phyloP scores from a whole-genome alignment of 495 filamentous ascomycete species.

The Pyrenopolyporus hunteri region DNA sequence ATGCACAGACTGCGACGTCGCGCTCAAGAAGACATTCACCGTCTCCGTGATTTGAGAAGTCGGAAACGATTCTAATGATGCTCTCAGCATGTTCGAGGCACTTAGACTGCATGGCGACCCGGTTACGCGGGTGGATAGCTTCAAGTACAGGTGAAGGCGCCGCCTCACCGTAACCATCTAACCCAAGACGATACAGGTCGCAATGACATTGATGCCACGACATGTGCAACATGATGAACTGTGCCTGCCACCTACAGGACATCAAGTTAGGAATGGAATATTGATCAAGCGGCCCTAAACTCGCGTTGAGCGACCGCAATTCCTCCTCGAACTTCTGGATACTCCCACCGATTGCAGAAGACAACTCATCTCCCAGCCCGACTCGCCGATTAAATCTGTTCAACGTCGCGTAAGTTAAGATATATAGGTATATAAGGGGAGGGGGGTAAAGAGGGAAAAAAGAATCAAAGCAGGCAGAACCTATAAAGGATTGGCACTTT shows the following conservation, averaged over 20 bases:
- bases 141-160: conserved; percentile 35
- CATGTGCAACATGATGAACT: conserved; percentile 40
- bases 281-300: conserved; percentile 17
- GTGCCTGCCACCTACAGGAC: conserved; percentile 27
- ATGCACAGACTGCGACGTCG: conserved; percentile 40
- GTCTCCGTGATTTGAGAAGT: conserved; percentile 26
- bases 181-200: conserved; percentile 41
- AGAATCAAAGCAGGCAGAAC: background rate
- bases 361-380: conserved; percentile 33
- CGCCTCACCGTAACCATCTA: conserved; percentile 39
- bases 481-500: background rate
- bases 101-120: conserved; percentile 29
- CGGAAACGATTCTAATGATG: conserved; percentile 38
- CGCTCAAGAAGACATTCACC: conserved; percentile 30
- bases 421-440: no score
- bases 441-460: background rate
- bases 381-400: conserved; percentile 36
- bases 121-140: conserved; percentile 24
- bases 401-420: background rate
- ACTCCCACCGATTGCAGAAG: conserved; percentile 24
- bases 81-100: conserved; percentile 40
- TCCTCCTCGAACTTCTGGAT: conserved; percentile 34
- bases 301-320: conserved; percentile 12
- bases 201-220: conserved; percentile 44
- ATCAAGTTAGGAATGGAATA: conserved; percentile 29